phyloP scores from a whole-genome alignment of 2,329 filamentous ascomycete genomes.

The Ceratocystis colombiana region DNA sequence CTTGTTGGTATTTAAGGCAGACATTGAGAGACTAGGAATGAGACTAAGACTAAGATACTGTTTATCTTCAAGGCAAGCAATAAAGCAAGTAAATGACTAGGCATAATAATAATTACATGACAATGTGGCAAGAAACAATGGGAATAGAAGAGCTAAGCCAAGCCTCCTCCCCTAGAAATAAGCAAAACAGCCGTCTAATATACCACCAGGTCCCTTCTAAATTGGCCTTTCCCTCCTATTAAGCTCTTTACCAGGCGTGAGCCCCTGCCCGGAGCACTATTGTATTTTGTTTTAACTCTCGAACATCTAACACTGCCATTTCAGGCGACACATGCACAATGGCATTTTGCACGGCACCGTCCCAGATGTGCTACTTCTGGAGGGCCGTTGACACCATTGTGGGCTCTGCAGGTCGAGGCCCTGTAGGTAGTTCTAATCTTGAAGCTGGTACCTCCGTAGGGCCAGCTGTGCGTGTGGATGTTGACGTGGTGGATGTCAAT shows the following conservation, averaged over 20 bases:
- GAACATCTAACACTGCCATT: conserved; percentile 20
- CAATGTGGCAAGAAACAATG: neutral
- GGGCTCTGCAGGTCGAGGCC: no score
- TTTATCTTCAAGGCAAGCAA: neutral
- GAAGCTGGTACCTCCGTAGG: no score
- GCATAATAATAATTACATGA: conserved; percentile 1
- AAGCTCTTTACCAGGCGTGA: neutral
- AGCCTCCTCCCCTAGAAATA: no score
- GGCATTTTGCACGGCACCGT: conserved; percentile 14
- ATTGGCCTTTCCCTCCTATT: neutral
- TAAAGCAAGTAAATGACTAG: conserved; percentile 11
- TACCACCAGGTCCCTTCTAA: neutral
- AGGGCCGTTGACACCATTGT: neutral
- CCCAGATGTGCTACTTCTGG: conserved; percentile 25
- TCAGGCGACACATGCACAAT: conserved; percentile 20
- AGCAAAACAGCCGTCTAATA: neutral
- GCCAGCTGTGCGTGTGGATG: neutral
- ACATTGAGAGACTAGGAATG: neutral
- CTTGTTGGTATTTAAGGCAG: neutral
- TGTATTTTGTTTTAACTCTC: conserved; percentile 17
- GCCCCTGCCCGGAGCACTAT: conserved; percentile 19
- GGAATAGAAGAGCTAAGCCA: neutral
- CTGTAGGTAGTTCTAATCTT: no score
- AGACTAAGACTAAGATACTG: neutral
- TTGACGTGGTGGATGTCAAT: neutral